Conservation (phyloP, 1,284 basidiomycete species). For the Lignosus rhinocerotis region DNA sequence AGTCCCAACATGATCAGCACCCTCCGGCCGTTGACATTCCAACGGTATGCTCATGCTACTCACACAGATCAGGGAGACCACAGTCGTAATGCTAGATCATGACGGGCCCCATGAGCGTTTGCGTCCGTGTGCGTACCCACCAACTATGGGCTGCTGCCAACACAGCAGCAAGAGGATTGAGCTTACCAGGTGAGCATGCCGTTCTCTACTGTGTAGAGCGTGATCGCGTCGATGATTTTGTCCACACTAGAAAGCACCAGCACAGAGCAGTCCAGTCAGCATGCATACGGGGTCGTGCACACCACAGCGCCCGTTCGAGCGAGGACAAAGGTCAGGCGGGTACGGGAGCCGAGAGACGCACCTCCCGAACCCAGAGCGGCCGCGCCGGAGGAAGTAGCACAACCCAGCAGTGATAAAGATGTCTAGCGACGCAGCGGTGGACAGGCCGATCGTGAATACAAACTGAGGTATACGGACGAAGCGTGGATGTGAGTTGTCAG, state of each 20-base stretch:
- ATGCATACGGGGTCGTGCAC: neutral
- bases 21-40: neutral
- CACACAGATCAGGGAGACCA: constrained; percentile 51
- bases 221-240: constrained; percentile 47
- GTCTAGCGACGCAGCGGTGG: constrained; percentile 51
- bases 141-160: neutral
- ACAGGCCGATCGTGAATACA: constrained; percentile 56
- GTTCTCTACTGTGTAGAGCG: constrained; percentile 54
- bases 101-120: no score
- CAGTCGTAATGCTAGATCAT: constrained; percentile 35
- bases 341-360: constrained; percentile 15
- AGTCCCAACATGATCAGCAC: neutral
- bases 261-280: neutral
- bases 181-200: constrained; percentile 50
- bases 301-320: neutral
- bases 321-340: neutral
- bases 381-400: constrained; percentile 46
- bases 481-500: neutral
- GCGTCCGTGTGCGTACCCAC: neutral
- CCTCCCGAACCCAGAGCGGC: constrained; percentile 43
- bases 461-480: constrained; percentile 37
- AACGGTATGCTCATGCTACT: constrained; percentile 22
- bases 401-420: constrained; percentile 50
- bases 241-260: constrained; percentile 38
- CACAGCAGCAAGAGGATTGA: neutral